Evolutionary conservation across 116 monocot species (phyloP), one percentile per base, ranked within the genome.

Genomic region (Phalaenopsis hybrid): DNA sequence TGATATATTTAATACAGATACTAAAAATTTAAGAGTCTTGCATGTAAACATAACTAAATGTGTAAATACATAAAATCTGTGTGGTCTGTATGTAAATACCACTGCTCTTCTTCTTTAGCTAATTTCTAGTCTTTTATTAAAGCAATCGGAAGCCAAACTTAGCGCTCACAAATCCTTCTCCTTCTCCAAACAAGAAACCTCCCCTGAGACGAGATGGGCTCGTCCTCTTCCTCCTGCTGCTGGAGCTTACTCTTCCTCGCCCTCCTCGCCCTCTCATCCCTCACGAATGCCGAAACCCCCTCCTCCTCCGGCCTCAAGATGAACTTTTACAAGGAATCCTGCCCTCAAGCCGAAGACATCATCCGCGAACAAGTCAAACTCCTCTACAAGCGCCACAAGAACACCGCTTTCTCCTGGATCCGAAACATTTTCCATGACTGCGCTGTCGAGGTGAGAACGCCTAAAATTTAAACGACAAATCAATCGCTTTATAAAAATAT

Each of bases 341-440:
- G 95, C 81, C 95, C 95, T 20, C 95, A 95, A 77, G 95, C 93
- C 6, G 95, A 95, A 88, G 93, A 91, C 79, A 85, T 95, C 74
- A 90, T 95, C 82, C 87, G 59, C 58, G 90, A 92, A 85, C 95
- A 95, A 75, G 95, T 93, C 65, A 87, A 89, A 83, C 87, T 95
- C 74, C 93, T 95, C 79, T 95, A 93, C 90, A 95, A 91, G 79
- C 84, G 88, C 76, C 95, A 95, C 90, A 95, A 95, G 91, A 95
- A 95, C 95, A 95, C 95, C 21, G 95, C 95, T 84, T 93, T 95
- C 89, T 95, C 93, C 21, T 95, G 95, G 95, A 88, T 95, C 79
- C 86, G 95, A 79, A 93, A 93, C 93, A 87, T 95, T 83, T 95
- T 95, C 91, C 95, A 95, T 83, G 95, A 95, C 85, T 95, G 95